These are phyloP conservation scores for Lumnitzera racemosa DNA, from an alignment of 345 rosid genomes.

Conservation along the genomic window DNA sequence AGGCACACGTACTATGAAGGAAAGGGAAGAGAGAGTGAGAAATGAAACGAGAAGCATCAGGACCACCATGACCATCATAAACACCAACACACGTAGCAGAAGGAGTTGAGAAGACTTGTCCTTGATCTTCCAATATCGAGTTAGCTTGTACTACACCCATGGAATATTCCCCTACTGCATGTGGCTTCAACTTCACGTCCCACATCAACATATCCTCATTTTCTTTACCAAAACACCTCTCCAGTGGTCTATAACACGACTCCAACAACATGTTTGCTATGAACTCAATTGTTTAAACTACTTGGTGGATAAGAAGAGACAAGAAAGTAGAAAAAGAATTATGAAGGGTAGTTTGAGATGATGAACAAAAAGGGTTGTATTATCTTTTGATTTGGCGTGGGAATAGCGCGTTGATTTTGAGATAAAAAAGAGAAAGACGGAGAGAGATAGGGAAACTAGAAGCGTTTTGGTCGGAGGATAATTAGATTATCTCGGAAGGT, in stretches of 20 bases:
- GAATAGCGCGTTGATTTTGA: no score
- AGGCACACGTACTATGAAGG: constrained; percentile 22
- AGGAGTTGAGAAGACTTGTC: constrained; percentile 55
- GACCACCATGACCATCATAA: constrained; percentile 75
- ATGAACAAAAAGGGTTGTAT: no score
- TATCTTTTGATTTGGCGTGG: no score
- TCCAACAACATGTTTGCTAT: constrained; percentile 17
- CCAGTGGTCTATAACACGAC: constrained; percentile 27
- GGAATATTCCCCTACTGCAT: constrained; percentile 53
- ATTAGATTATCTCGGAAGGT: no score
- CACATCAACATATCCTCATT: constrained; percentile 37
- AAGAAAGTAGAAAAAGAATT: no score
- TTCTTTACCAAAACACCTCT: constrained; percentile 36
- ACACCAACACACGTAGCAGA: constrained; percentile 58
- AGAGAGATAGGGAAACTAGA: no score
- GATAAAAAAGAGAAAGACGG: no score
- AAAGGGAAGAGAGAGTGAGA: constrained; percentile 33
- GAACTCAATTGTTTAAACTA: not conserved
- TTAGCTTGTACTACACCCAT: constrained; percentile 64
- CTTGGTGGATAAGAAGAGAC: not conserved
- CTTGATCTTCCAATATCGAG: constrained; percentile 54
- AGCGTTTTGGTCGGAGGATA: no score
- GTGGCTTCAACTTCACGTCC: constrained; percentile 50
- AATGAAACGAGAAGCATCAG: constrained; percentile 57
- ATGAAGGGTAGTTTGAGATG: no score